phyloP scores from a whole-genome alignment of 768 basidiomycete genomes.

The Lentinula boryana region DNA sequence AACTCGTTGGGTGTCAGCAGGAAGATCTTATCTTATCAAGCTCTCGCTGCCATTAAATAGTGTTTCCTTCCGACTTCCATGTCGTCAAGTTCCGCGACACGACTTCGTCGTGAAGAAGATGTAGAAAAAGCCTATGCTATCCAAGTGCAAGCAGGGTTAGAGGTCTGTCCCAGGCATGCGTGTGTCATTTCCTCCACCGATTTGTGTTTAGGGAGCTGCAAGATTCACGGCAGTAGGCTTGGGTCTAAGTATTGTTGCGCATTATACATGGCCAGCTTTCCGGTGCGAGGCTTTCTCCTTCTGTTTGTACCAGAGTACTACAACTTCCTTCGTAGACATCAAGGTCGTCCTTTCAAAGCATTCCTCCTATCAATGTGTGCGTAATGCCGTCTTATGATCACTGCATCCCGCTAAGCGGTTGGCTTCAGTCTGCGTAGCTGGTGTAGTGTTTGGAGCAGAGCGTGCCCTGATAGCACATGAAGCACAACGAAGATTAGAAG shows the following conservation, averaged over 20 bases:
- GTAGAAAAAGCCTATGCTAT: conserved; percentile 53
- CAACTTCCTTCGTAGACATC: conserved; percentile 43
- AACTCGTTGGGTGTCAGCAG: background rate
- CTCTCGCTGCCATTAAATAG: background rate
- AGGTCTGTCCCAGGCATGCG: conserved; percentile 31
- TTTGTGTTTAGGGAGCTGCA: conserved; percentile 41
- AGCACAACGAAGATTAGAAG: conserved; percentile 51
- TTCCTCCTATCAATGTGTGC: conserved; percentile 71
- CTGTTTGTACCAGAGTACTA: conserved; percentile 1
- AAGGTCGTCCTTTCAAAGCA: conserved; percentile 75
- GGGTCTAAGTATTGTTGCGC: conserved; percentile 56
- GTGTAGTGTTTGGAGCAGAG: conserved; percentile 73
- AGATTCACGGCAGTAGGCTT: conserved; percentile 48
- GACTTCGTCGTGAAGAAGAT: conserved; percentile 44
- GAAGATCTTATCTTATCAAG: background rate
- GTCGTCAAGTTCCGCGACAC: conserved; percentile 17
- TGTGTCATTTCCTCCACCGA: background rate
- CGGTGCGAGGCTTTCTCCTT: conserved; percentile 34
- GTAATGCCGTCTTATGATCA: conserved; percentile 16
- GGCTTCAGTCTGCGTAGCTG: conserved; percentile 49
- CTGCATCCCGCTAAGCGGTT: background rate
- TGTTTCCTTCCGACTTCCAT: conserved; percentile 9
- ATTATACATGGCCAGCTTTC: conserved; percentile 70
- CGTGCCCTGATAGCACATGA: conserved; percentile 70
- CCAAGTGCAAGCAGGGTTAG: conserved; percentile 52